Conservation (phyloP, 192 early-diverging fungal genomes). For the Thamnidium elegans region DNA sequence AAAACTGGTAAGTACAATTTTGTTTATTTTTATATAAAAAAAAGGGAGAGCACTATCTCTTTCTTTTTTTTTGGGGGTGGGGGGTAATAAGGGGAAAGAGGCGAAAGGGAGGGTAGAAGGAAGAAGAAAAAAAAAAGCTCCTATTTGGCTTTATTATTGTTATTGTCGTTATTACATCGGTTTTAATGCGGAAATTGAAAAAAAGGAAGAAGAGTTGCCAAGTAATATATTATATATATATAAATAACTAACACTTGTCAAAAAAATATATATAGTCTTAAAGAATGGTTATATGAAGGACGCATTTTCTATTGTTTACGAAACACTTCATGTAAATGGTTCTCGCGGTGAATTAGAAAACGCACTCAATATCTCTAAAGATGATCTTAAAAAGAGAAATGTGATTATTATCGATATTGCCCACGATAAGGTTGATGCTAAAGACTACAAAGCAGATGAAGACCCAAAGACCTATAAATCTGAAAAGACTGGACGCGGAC, state of each 20-base stretch:
- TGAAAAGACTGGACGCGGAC: constrained; percentile 67
- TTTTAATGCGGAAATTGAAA: constrained; percentile 5
- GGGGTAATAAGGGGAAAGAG: too few species aligned
- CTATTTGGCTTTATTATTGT: too few species aligned
- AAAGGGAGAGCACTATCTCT: not conserved
- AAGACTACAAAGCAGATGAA: constrained; percentile 57
- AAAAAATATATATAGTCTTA: constrained; percentile 8
- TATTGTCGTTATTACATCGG: not conserved
- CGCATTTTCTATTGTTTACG: constrained; percentile 67
- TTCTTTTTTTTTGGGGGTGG: not conserved
- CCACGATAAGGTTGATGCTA: constrained; percentile 54
- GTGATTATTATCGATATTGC: constrained; percentile 66
- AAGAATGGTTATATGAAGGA: constrained; percentile 71
- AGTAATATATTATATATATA: too few species aligned
- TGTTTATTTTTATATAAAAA: not conserved
- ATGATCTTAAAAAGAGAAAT: constrained; percentile 58
- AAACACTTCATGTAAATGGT: constrained; percentile 65
- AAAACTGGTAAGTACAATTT: constrained; percentile 35
- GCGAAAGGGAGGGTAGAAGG: too few species aligned
- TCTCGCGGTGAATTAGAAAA: constrained; percentile 72
- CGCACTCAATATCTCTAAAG: constrained; percentile 39
- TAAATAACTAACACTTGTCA: not conserved
- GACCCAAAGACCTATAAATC: constrained; percentile 66
- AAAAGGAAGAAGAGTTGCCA: not conserved
- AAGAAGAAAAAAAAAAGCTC: not conserved